Evolutionary conservation across 805 yeast genomes (phyloP), one percentile per base, ranked within the genome.

Genomic region (Candida michaelii): DNA sequence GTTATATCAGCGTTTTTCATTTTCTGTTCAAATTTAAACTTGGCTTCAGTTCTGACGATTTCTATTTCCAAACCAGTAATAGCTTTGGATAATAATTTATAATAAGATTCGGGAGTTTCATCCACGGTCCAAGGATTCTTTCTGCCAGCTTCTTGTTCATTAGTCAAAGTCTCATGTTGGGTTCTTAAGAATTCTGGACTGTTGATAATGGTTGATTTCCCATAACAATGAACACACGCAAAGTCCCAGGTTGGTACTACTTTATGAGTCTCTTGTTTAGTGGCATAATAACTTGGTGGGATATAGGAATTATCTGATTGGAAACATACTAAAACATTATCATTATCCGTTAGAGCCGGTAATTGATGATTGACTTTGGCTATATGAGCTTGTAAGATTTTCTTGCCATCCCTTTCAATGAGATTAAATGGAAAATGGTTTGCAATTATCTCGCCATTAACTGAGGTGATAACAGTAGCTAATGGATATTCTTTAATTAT

Each of bases 211-310:
- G 46, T 63, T 8, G 82, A 71, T 21, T 57, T 70, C 3, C 87
- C 87, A 43, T 74, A 64, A 32, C 74, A 64, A 52, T 82, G 85
- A 24, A 76, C 80, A 3, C 76, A 60, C 2, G 76, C 79, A 59
- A 74, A 81, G 55, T 78, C 82, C 86, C 86, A 82, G 1, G 87
- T 82, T 13, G 87, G 85, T n/a, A 81, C 87, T 31, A 69, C 71
- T 53, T 79, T 81, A 47, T 79, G 82, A 24, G 82, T 76, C 36
- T 67, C 68, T 36, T 69, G 60, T 60, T 82, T 81, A 15, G 71
- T 66, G 6, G 79, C 75, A 52, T 82, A 82, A 73, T 80, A 82
- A 12, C 71, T 57, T 1, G 88, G 85, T 17, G 80, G 59, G 16
- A 82, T 73, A 54, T 82, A 82, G 0, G 78, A 60, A 51, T 77